phyloP scores from a whole-genome alignment of 2,329 filamentous ascomycete species.

The Stagonosporopsis tanaceti region DNA sequence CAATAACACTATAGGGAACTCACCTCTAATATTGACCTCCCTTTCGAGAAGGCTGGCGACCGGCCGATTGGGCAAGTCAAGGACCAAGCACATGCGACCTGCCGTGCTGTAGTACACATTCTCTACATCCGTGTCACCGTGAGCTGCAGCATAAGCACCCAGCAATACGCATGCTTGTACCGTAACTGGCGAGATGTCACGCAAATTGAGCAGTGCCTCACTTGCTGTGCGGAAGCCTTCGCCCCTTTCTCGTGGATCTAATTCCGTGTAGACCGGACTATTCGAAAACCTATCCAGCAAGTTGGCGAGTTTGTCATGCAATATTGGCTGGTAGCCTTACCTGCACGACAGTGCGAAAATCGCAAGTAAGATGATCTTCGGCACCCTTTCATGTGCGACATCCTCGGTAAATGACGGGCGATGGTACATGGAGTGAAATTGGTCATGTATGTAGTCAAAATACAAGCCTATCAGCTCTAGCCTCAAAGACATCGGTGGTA shows the following conservation, averaged over 20 bases:
- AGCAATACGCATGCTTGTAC: conserved; percentile 32
- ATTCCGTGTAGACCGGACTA: conserved; percentile 22
- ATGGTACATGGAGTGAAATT: conserved; percentile 37
- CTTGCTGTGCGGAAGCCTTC: conserved; percentile 27
- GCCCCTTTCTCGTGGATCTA: conserved; percentile 28
- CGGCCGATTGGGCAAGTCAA: conserved; percentile 32
- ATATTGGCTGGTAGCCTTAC: conserved; percentile 3
- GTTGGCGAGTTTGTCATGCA: not conserved
- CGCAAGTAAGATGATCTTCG: conserved; percentile 28
- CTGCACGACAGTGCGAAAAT: conserved; percentile 33
- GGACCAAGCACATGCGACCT: conserved; percentile 32
- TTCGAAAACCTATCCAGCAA: conserved; percentile 22
- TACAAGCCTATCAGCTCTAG: conserved; percentile 30
- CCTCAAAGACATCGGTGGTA: conserved; percentile 27
- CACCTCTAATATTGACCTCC: conserved; percentile 34
- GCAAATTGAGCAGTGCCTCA: conserved; percentile 30
- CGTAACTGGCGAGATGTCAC: conserved; percentile 26
- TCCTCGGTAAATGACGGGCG: conserved; percentile 30
- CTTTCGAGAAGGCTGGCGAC: conserved; percentile 31
- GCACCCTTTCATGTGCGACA: conserved; percentile 25
- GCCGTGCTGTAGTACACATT: conserved; percentile 35
- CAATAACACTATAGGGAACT: not conserved
- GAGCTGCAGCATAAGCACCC: conserved; percentile 34
- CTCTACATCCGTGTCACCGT: conserved; percentile 34
- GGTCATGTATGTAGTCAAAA: conserved; percentile 38